Evolutionary conservation across 805 yeast genomes (phyloP), one percentile per base, ranked within the genome.

Genomic region (Saturnispora bothae): DNA sequence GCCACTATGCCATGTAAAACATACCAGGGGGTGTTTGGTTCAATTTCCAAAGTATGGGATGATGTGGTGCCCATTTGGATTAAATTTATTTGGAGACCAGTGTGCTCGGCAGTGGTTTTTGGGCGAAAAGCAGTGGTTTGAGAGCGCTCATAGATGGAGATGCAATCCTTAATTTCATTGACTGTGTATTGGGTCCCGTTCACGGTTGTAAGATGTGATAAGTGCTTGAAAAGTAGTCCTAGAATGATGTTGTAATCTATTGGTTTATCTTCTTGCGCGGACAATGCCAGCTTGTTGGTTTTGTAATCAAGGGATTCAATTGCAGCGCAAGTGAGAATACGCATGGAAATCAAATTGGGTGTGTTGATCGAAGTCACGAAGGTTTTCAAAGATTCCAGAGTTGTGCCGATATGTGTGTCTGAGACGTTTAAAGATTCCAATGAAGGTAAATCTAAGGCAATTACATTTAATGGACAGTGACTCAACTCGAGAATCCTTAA

Each of bases 141-240:
- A n/a, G 7, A 26, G 4, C 14, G 15, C 4, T 9, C 15, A 14
- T 34, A 34, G 3, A 19, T 27, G 5, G 4, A 6, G 7, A 12
- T 28, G 17, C 15, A 35, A 13, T 35, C 28, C 12, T 21, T 2
- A 16, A 28, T 7, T 22, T 35, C 32, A 0, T 32, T 39, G 3
- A 60, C 17, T 1, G 39, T 50, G 7, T 83, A 57, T 0, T 27
- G 36, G 0, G 76, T 65, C 1, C 95, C 94, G 49, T 86, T 76
- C 12, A 85, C 56, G 18, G 55, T 58, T 1, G 33, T 28, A 2
- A 79, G 31, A 0, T 43, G 38, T 1, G 60, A 57, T 4, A 59
- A 28, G 14, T 54, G 36, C 1, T 51, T 29, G 13, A 56, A 35
- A 10, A 56, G 23, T 20, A 52, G 50, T 16, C 49, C 41, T 3